phyloP scores from a whole-genome alignment of 2,329 filamentous ascomycete species.

The Fusarium devonianum region DNA sequence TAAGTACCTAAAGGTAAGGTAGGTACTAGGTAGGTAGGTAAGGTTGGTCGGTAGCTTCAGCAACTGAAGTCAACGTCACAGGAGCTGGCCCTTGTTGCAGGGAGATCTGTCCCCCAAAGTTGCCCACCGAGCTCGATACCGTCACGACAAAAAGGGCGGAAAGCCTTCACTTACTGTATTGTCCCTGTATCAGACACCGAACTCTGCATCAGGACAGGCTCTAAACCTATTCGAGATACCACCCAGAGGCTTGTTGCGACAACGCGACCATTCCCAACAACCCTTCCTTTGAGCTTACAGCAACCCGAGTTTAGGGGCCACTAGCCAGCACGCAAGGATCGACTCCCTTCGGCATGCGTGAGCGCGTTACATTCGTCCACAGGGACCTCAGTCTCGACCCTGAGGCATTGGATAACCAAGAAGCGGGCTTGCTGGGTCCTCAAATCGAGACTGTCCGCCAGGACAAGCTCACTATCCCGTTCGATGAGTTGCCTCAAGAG shows the following conservation, averaged over 20 bases:
- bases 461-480: constrained; percentile 76
- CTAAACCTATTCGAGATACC: constrained; percentile 11
- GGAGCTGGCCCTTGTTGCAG: not conserved
- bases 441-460: constrained; percentile 74
- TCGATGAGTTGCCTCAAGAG: constrained; percentile 76
- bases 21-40: too few species aligned
- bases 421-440: constrained; percentile 62
- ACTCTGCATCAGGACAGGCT: not conserved
- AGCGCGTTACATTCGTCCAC: constrained; percentile 81
- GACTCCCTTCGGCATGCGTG: constrained; percentile 64
- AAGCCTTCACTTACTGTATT: not conserved
- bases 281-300: constrained; percentile 6
- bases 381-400: constrained; percentile 71
- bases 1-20: too few species aligned
- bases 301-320: not conserved
- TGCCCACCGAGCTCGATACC: constrained; percentile 20
- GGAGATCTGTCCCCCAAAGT: constrained; percentile 17
- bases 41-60: too few species aligned
- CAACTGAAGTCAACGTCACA: constrained; percentile 14
- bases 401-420: constrained; percentile 64
- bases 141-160: constrained; percentile 14
- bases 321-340: constrained; percentile 1
- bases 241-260: constrained; percentile 11
- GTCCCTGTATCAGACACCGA: not conserved
- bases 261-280: constrained; percentile 30